Conservation (phyloP, 73 alveolate genomes). For the Paramecium biaurelia region DNA sequence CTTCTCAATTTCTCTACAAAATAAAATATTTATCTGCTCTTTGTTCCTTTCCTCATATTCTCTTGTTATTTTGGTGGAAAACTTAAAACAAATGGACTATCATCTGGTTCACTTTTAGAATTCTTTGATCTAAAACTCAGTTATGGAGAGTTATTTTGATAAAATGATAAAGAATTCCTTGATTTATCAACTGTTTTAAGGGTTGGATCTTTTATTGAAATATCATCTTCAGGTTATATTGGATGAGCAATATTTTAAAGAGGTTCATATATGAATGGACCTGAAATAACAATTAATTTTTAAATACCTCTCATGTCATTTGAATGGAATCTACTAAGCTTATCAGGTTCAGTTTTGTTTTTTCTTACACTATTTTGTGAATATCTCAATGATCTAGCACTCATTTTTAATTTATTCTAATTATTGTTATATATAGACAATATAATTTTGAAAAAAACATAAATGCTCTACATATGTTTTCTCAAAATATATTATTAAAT, state of each 20-base stretch:
- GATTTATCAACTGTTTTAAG: constrained; percentile 19
- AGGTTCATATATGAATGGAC: constrained; percentile 25
- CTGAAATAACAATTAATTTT: not conserved
- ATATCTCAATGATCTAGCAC: not conserved
- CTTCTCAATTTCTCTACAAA: not conserved
- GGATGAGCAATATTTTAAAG: not conserved
- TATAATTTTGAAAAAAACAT: not conserved
- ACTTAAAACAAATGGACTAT: not conserved
- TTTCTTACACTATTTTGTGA: not conserved
- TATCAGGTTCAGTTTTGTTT: not conserved
- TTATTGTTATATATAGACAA: not conserved
- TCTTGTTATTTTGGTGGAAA: not conserved
- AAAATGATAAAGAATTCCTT: not conserved
- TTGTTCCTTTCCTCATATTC: not conserved
- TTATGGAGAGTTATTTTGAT: not conserved
- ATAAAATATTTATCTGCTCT: not conserved
- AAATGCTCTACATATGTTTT: not conserved
- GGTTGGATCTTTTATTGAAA: constrained; percentile 35
- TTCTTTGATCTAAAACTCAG: not conserved
- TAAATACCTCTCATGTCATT: not conserved
- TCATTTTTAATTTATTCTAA: not conserved
- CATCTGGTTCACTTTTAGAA: not conserved
- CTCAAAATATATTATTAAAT: not conserved
- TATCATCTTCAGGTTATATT: constrained; percentile 46
- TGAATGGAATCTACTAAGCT: not conserved